Evolutionary conservation across 2,329 filamentous ascomycete species (phyloP), one percentile per base, ranked within the genome.

Genomic region (Diaporthe citrichinensis): DNA sequence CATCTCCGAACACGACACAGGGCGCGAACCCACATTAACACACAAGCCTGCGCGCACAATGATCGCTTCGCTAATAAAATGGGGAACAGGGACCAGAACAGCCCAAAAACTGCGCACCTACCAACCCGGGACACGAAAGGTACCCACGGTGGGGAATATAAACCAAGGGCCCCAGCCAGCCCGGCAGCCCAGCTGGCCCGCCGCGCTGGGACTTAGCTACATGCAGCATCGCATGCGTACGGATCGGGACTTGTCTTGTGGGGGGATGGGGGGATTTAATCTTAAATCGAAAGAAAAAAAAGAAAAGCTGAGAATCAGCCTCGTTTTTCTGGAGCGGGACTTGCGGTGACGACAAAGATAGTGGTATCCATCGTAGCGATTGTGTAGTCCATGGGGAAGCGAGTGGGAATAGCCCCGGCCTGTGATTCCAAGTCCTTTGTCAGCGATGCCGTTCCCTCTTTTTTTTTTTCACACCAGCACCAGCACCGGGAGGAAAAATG

Each of bases 1-100:
- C 65, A 69, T 69, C 34, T 69, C 65, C 65, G 65, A 69, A 69
- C 65, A 69, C 65, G 65, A 69, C 49, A 20, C 49, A 20, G 34
- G 34, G 49, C 49, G 34, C 46, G 49, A 53, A 28, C 31, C 34
- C 65, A 55, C 49, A 51, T 34, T n/a, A n/a, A 15, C 6, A 15
- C 28, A 14, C 28, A 14, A 23, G 4, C 20, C 57, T 36, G 57
- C 57, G 20, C 59, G 10, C 58, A 62, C 23, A 25, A 41, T 68
- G 46, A 36, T 69, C 65, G 34, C 65, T 51, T 69, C 65, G 65
- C 65, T 69, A 39, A 68, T 25, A 65, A 49, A 65, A n/a, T 51
- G 44, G 62, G 6, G 31, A 15, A 15, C 20, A 36, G 31, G 41
- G 17, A 15, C 28, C 44, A 36, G 62, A 67, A 65, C 23, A 51